Conservation (phyloP, 2,329 filamentous ascomycete genomes). For the Colletotrichum euphorbiae region DNA sequence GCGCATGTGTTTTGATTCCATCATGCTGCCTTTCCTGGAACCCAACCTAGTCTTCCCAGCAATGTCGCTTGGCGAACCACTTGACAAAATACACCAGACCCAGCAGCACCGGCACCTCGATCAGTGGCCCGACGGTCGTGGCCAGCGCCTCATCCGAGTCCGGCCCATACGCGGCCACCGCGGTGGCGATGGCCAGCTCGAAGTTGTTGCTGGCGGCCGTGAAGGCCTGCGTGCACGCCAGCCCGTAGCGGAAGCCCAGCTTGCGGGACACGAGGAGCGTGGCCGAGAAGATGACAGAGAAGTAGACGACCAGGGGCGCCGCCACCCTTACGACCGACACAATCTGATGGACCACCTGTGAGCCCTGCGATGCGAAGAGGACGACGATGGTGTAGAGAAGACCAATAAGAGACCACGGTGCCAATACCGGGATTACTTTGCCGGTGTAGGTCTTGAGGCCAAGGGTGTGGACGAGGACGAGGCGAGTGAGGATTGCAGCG, state of each 20-base stretch:
- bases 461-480: slow-evolving; percentile 66
- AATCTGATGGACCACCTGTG: slow-evolving; percentile 82
- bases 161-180: slow-evolving; percentile 82
- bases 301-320: slow-evolving; percentile 86
- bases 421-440: slow-evolving; percentile 75
- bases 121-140: slow-evolving; percentile 84
- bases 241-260: slow-evolving; percentile 79
- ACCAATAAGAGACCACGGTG: slow-evolving; percentile 83
- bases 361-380: slow-evolving; percentile 85
- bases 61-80: slow-evolving; percentile 65
- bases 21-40: neutral
- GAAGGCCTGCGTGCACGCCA: slow-evolving; percentile 83
- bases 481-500: slow-evolving; percentile 81
- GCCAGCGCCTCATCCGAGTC: slow-evolving; percentile 85
- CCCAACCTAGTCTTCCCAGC: slow-evolving; percentile 58
- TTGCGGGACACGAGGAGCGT: slow-evolving; percentile 72
- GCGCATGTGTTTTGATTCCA: slow-evolving; percentile 20
- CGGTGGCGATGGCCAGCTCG: slow-evolving; percentile 89
- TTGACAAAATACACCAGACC: slow-evolving; percentile 80
- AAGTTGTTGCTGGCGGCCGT: slow-evolving; percentile 95
- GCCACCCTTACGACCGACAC: slow-evolving; percentile 84
- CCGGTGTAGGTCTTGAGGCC: slow-evolving; percentile 73
- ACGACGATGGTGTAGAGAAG: slow-evolving; percentile 89
- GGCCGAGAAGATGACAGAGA: slow-evolving; percentile 77
- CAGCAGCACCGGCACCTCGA: slow-evolving; percentile 87